Evolutionary conservation across 768 basidiomycete species (phyloP).

Genomic region (Scleroderma bovista): DNA sequence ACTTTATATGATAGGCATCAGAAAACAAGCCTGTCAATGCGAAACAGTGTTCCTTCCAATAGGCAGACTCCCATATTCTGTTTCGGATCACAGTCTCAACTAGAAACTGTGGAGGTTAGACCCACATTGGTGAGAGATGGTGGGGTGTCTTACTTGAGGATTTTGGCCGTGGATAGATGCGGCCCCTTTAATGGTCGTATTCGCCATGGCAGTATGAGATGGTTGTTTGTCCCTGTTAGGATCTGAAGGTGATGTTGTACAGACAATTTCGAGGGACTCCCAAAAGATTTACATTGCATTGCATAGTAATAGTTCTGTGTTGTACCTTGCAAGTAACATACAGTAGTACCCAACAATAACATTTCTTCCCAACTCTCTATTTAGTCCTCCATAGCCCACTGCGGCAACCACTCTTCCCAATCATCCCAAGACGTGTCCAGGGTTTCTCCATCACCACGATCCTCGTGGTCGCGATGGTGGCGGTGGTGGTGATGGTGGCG

Average conservation of each 20-base stretch:
- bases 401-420: slow-evolving; percentile 45
- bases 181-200: slow-evolving; percentile 86
- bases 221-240: slow-evolving; percentile 21
- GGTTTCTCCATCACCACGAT: background rate
- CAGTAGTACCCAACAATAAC: background rate
- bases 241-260: slow-evolving; percentile 6
- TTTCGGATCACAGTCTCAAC: slow-evolving; percentile 96
- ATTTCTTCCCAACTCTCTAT: background rate
- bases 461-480: background rate
- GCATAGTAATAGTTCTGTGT: too few relatives aligned
- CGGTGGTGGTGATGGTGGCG: slow-evolving; percentile 14
- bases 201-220: slow-evolving; percentile 58
- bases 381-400: slow-evolving; percentile 38
- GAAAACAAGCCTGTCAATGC: slow-evolving; percentile 74
- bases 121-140: background rate
- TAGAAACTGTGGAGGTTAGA: slow-evolving; percentile 56
- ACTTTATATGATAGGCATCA: background rate
- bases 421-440: slow-evolving; percentile 34
- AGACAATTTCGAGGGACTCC: too few relatives aligned
- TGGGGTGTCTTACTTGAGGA: slow-evolving; percentile 73
- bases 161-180: slow-evolving; percentile 93
- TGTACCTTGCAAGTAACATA: background rate
- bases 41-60: slow-evolving; percentile 99
- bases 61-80: slow-evolving; percentile 90
- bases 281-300: too few relatives aligned